Evolutionary conservation across 495 filamentous ascomycete genomes (phyloP).

Genomic region (Xylaria grammica): DNA sequence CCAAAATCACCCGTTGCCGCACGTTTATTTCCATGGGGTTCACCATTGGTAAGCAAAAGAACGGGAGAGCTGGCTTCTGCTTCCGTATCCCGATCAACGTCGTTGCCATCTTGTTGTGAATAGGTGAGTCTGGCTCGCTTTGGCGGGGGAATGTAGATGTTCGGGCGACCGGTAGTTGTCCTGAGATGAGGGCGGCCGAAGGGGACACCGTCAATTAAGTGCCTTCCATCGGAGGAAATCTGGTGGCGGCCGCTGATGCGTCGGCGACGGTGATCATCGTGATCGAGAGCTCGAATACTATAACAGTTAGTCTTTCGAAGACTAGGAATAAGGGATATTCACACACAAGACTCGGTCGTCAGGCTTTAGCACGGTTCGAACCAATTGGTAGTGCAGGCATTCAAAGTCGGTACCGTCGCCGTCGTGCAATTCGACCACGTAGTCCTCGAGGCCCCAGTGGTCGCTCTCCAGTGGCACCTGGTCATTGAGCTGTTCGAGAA

Average conservation of each 20-base stretch:
- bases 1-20: slow-evolving; percentile 18
- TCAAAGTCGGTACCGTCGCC: slow-evolving; percentile 70
- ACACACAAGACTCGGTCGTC: slow-evolving; percentile 74
- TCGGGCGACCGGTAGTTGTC: slow-evolving; percentile 64
- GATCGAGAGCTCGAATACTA: slow-evolving; percentile 82
- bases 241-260: slow-evolving; percentile 81
- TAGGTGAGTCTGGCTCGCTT: slow-evolving; percentile 69
- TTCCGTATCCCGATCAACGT: slow-evolving; percentile 34
- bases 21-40: slow-evolving; percentile 12
- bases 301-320: slow-evolving; percentile 17
- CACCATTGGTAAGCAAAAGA: slow-evolving; percentile 46
- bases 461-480: slow-evolving; percentile 81
- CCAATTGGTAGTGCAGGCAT: slow-evolving; percentile 83
- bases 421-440: slow-evolving; percentile 77
- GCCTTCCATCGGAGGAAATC: slow-evolving; percentile 79
- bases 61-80: slow-evolving; percentile 33
- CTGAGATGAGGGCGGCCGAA: slow-evolving; percentile 79
- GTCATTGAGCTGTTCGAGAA: slow-evolving; percentile 84
- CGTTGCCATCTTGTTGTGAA: slow-evolving; percentile 40
- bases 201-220: slow-evolving; percentile 86
- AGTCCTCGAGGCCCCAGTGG: slow-evolving; percentile 91
- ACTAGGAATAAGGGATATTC: slow-evolving; percentile 36
- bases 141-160: slow-evolving; percentile 73
- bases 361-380: slow-evolving; percentile 73
- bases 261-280: slow-evolving; percentile 74